Evolutionary conservation across 805 yeast species (phyloP).

Genomic region (Danielia oregonensis): DNA sequence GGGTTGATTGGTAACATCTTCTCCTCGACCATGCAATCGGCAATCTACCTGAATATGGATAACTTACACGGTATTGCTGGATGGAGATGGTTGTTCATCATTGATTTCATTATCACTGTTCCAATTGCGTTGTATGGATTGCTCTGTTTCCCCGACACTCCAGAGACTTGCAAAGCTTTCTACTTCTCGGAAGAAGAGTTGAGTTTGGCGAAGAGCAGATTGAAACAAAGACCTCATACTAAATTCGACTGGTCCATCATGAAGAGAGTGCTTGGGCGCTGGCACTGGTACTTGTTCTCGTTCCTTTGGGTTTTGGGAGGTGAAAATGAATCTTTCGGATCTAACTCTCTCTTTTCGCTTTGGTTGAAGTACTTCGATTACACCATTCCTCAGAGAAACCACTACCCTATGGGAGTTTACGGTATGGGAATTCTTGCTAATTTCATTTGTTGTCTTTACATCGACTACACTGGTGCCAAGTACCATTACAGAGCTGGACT

Average conservation of each 20-base stretch:
- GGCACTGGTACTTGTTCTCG: conserved; percentile 58
- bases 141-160: conserved; percentile 56
- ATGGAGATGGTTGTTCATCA: conserved; percentile 67
- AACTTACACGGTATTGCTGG: conserved; percentile 51
- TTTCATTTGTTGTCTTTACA: conserved; percentile 38
- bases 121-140: conserved; percentile 58
- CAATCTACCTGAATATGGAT: conserved; percentile 44
- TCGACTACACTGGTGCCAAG: conserved; percentile 29
- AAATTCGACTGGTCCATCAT: conserved; percentile 25
- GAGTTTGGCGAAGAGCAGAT: conserved; percentile 6
- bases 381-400: conserved; percentile 43
- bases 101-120: conserved; percentile 55
- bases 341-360: conserved; percentile 45
- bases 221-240: conserved; percentile 6
- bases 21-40: conserved; percentile 54
- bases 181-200: conserved; percentile 33
- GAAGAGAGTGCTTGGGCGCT: conserved; percentile 38
- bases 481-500: conserved; percentile 50
- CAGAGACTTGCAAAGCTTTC: conserved; percentile 35
- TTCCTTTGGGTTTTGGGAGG: conserved; percentile 51
- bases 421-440: conserved; percentile 50
- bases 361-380: conserved; percentile 43
- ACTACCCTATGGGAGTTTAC: conserved; percentile 52
- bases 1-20: conserved; percentile 54
- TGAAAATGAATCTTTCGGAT: conserved; percentile 43